A percentile compares a stretch with the other conserved stretches of the same genome.
These are phyloP conservation scores for Keithomyces neogunnii DNA, from an alignment of 2,329 filamentous ascomycete genomes.

Conservation along the genomic window DNA sequence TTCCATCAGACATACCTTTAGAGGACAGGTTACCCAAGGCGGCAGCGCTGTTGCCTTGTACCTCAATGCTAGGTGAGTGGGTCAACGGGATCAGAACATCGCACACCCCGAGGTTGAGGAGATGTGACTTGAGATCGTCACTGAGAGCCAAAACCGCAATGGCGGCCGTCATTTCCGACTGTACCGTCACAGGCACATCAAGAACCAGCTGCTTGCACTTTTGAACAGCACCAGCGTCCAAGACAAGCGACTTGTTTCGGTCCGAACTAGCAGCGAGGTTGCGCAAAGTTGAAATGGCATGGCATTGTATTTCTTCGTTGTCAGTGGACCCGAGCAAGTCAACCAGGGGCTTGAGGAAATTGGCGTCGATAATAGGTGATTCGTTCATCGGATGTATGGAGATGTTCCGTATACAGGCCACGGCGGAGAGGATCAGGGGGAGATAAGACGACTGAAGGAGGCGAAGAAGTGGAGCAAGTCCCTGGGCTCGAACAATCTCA, in stretches of 20 bases:
- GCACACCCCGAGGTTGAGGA: constrained; percentile 88
- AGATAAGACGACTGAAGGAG: constrained; percentile 93
- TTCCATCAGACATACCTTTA: constrained; percentile 58
- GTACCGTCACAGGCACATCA: constrained; percentile 85
- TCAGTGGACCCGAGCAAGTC: constrained; percentile 91
- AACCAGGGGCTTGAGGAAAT: constrained; percentile 88
- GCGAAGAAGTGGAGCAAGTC: constrained; percentile 75
- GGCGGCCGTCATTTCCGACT: constrained; percentile 99
- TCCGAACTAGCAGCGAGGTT: constrained; percentile 96
- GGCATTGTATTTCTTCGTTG: constrained; percentile 98
- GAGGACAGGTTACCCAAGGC: constrained; percentile 93
- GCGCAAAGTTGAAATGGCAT: constrained; percentile 91
- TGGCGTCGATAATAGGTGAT: constrained; percentile 95
- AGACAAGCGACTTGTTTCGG: constrained; percentile 93
- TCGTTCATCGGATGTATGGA: constrained; percentile 97
- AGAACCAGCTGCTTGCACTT: constrained; percentile 97
- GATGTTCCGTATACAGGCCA: constrained; percentile 97
- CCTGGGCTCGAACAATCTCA: constrained; percentile 86
- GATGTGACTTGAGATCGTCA: constrained; percentile 87
- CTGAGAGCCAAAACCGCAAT: constrained; percentile 93
- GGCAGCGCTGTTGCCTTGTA: constrained; percentile 95
- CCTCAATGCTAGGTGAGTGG: constrained; percentile 91
- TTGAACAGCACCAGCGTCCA: constrained; percentile 93
- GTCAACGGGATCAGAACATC: constrained; percentile 94
- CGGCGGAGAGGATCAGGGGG: constrained; percentile 89